phyloP scores from a whole-genome alignment of 306 rosid genomes.

The Quercus robur region DNA sequence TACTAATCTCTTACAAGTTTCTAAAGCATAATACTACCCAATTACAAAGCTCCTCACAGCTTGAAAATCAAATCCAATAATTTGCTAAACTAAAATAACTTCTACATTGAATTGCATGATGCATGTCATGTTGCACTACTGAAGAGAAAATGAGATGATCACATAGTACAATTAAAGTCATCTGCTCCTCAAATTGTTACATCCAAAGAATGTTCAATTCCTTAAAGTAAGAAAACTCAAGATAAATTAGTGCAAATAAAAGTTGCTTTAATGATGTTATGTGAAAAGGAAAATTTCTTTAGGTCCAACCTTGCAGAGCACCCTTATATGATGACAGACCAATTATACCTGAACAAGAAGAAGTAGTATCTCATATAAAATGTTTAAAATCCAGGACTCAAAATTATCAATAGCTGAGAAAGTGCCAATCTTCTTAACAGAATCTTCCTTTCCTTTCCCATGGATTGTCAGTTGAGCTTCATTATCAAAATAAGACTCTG shows the following conservation, averaged over 20 bases:
- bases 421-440: constrained; percentile 39
- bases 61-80: neutral
- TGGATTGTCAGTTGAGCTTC: constrained; percentile 62
- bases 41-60: neutral
- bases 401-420: constrained; percentile 69
- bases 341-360: constrained; percentile 92
- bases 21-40: neutral
- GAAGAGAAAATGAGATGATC: neutral
- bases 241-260: neutral
- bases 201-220: neutral
- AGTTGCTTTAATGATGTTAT: neutral
- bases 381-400: constrained; percentile 86
- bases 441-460: constrained; percentile 49
- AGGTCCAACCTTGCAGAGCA: constrained; percentile 2
- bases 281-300: neutral
- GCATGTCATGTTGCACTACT: neutral
- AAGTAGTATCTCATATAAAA: constrained; percentile 82
- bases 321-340: neutral
- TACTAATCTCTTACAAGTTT: neutral
- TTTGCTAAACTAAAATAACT: neutral
- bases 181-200: neutral
- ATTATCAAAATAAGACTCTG: constrained; percentile 71
- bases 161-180: neutral
- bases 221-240: neutral
- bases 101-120: neutral